Evolutionary conservation across 164 flowering plant genomes (phyloP), one percentile per base, ranked within the genome.

Genomic region (Kingdonia uniflora): DNA sequence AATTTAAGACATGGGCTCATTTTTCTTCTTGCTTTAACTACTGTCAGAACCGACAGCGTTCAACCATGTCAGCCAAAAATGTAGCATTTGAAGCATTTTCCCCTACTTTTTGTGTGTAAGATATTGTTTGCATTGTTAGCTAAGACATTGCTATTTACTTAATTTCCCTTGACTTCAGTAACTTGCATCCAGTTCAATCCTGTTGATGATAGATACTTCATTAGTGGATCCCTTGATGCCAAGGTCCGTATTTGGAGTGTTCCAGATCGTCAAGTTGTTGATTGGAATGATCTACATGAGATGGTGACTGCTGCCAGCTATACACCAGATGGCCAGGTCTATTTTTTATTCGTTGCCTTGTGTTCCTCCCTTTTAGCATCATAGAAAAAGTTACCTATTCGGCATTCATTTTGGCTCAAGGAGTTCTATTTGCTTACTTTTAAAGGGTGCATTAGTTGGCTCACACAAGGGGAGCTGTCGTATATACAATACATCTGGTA

Each of bases 171-270:
- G 71, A 33, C 49, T 29, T 46, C 94, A 94, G 97, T 86, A 39
- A 94, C 99, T 54, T 89, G 97, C 83, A 94, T 94, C 77, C 92
- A 94, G 78, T 94, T 94, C 75, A 89, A 94, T 71, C 99, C 99
- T 47, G 84, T 79, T 51, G 95, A 89, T 72, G 99, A 94, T 76
- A 71, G 76, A 70, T 94, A 82, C 68, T 94, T 94, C 81, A 89
- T 94, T 62, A 94, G 99, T 68, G 99, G 99, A 51, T 94, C 99
- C 35, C 64, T 94, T 51, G 99, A 94, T 78, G 83, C 85, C 16
- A 94, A 89, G 74, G 97, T 94, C 69, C 99, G 99, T 44, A 85
- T 89, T 62, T 94, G 99, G 99, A 94, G 92, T 75, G 83, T 94
- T 55, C 97, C 87, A 41, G 95, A 87, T 65, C 96, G 75, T 50